Evolutionary conservation across 78 protist species (phyloP), one percentile per base, ranked within the genome.

Genomic region (Dictyostelium citrinum): DNA sequence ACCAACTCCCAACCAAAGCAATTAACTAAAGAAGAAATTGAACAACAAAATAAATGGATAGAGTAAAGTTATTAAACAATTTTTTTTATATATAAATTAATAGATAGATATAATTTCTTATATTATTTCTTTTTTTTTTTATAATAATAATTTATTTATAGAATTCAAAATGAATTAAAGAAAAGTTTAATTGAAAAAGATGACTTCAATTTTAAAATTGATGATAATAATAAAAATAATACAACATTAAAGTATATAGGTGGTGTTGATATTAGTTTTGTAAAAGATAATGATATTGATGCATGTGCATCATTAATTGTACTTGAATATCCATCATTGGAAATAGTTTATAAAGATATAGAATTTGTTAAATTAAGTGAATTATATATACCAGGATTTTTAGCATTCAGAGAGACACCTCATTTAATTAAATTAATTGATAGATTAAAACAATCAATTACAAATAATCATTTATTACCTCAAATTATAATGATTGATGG

Each of bases 401-500:
- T 95, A 29, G 97, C 95, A 24, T 95, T 90, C 35, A 39, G 97
- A 33, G 97, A 95, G 76, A 27, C 55, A 12, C 86, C 84, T 12
- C 80, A 60, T 17, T 12, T 91, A 46, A 85, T 77, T 1, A 11
- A 22, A 16, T 43, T 91, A 74, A 60, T 95, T 7, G 67, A 84
- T 5, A 67, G 61, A 5, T 39, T 93, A 45, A 60, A 74, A 29
- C 8, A n/a, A 16, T 45, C 67, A 14, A 3, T 9, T 11, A 75
- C 55, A 0, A 0, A 84, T 17, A 58, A 83, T 9, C 79, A 88
- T 16, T 37, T 93, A 61, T n/a, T 46, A 7, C 97, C 97, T 35
- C 95, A 95, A 37, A 83, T 95, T 8, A 24, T 81, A 17, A 27
- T 95, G 35, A 76, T 95, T 12, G 97, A 95, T 76, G 97, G 97